Evolutionary conservation across 106 monocot genomes (phyloP).

Genomic region (Allium fistulosum): DNA sequence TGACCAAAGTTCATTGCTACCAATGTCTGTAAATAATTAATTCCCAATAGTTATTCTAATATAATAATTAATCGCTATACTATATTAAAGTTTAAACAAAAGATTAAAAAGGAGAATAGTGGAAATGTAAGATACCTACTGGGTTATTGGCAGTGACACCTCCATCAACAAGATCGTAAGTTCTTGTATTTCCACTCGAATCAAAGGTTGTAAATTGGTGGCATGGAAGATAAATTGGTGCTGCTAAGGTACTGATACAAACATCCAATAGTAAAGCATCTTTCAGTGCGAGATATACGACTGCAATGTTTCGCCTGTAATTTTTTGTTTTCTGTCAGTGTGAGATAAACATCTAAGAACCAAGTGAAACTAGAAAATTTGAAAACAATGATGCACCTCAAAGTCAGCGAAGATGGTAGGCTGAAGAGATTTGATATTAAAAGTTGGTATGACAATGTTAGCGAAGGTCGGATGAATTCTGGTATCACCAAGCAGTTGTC

Average conservation of each 20-base stretch:
- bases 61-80: no score
- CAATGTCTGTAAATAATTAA: no score
- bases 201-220: constrained; percentile 37
- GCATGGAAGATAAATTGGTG: constrained; percentile 53
- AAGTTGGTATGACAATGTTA: constrained; percentile 45
- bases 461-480: constrained; percentile 37
- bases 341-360: not conserved
- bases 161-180: constrained; percentile 48
- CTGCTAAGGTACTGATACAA: constrained; percentile 50
- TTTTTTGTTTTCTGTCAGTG: no score
- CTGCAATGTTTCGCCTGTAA: no score
- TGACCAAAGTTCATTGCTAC: no score
- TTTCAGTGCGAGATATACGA: no score
- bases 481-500: constrained; percentile 22
- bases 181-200: constrained; percentile 2
- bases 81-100: no score
- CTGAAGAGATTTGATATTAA: constrained; percentile 49
- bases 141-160: constrained; percentile 64
- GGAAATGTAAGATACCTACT: constrained; percentile 8
- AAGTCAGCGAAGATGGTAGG: constrained; percentile 46
- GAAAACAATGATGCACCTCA: constrained; percentile 25
- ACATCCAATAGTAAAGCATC: no score
- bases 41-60: no score
- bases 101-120: no score
- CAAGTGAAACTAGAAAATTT: not conserved